A percentile compares a stretch with the other conserved stretches of the same genome.
These are phyloP conservation scores for Cyberlindnera americana DNA, from an alignment of 805 yeast genomes.

Conservation along the genomic window DNA sequence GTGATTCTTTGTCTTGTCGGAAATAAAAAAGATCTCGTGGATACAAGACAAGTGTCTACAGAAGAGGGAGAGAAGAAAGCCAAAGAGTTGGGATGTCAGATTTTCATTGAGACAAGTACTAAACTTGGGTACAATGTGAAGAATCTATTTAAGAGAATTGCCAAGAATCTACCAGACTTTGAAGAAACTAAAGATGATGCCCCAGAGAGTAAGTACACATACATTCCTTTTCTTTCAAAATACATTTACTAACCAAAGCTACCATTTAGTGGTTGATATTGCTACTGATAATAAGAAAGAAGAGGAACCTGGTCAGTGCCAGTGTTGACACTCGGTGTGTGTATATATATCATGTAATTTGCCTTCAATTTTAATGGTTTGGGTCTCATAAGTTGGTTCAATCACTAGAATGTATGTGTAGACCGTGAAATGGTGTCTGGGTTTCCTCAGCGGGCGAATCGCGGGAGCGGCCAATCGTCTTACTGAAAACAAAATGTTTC, in stretches of 20 bases:
- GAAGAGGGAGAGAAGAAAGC: conserved; percentile 86
- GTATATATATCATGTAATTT: neutral
- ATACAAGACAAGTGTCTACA: conserved; percentile 73
- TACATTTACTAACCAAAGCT: conserved; percentile 19
- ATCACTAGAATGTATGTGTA: no score
- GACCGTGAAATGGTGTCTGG: no score
- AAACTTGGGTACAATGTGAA: conserved; percentile 94
- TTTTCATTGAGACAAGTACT: conserved; percentile 90
- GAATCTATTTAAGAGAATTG: conserved; percentile 82
- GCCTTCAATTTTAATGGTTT: no score
- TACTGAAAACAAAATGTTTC: no score
- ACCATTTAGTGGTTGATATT: conserved; percentile 25
- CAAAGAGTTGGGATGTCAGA: conserved; percentile 65
- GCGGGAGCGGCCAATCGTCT: no score
- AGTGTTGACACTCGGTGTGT: conserved; percentile 17
- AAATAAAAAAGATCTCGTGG: conserved; percentile 79
- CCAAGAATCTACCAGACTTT: conserved; percentile 86
- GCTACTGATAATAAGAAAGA: conserved; percentile 22
- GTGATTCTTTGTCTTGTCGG: conserved; percentile 91
- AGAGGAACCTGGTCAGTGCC: conserved; percentile 23
- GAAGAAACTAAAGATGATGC: conserved; percentile 33
- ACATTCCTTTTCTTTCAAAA: no score
- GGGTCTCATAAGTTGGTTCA: no score
- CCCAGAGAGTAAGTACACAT: conserved; percentile 26
- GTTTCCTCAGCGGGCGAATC: no score